These are phyloP conservation scores for Rostrohypoxylon terebratum DNA, from an alignment of 495 filamentous ascomycete species.

Conservation along the genomic window DNA sequence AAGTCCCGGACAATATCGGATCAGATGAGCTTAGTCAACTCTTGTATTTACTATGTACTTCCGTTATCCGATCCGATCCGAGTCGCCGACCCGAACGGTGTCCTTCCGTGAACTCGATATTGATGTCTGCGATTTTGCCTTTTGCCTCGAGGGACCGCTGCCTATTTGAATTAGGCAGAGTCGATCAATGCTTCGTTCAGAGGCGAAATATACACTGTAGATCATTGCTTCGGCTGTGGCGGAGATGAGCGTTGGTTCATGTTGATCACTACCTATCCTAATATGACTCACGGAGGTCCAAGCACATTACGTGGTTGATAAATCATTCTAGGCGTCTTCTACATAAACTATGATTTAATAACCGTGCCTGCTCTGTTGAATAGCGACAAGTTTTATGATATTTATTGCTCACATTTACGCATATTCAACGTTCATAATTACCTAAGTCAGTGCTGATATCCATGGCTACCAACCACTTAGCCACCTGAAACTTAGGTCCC, in stretches of 20 bases:
- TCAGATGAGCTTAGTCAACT: background rate
- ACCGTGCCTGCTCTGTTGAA: background rate
- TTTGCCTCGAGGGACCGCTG: background rate
- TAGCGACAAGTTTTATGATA: background rate
- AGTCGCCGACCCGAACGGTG: background rate
- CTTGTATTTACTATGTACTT: background rate
- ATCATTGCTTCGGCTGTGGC: background rate
- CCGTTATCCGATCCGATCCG: conserved; percentile 1
- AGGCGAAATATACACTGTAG: background rate
- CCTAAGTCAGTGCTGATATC: background rate
- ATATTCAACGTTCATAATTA: background rate
- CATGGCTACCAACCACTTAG: too few species aligned
- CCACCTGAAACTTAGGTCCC: too few species aligned
- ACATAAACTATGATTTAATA: background rate
- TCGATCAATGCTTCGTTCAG: background rate
- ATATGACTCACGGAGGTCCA: conserved; percentile 6
- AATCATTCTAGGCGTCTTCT: background rate
- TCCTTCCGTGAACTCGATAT: background rate
- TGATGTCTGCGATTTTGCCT: background rate
- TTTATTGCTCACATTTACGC: background rate
- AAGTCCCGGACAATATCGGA: background rate
- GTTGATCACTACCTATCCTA: conserved; percentile 2
- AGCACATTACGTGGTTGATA: background rate
- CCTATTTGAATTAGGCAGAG: conserved; percentile 1
- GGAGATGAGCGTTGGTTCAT: background rate